Conservation (phyloP, 306 rosid species). For the Vigna hirtella region DNA sequence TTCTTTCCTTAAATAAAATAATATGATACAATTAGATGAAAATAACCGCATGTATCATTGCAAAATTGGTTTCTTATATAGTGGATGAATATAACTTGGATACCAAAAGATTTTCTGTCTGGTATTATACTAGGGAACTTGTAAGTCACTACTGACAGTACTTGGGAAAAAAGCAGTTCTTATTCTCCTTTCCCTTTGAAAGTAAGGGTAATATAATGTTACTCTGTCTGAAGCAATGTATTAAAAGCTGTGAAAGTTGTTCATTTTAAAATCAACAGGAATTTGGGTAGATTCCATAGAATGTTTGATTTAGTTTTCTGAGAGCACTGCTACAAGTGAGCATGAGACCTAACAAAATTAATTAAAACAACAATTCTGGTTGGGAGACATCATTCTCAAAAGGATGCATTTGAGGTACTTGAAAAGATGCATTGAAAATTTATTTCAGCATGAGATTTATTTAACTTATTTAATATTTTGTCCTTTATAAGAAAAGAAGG, state of each 20-base stretch:
- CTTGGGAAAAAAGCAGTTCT: background rate
- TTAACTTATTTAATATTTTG: background rate
- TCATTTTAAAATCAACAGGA: background rate
- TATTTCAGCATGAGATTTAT: background rate
- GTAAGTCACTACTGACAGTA: background rate
- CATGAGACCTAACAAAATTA: background rate
- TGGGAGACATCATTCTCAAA: background rate
- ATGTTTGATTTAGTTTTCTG: background rate
- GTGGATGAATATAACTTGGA: background rate
- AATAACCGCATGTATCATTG: too few species aligned
- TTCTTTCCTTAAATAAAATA: too few species aligned
- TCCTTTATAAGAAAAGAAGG: background rate
- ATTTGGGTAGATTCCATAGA: background rate
- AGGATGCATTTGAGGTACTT: background rate
- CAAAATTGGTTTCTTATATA: too few species aligned
- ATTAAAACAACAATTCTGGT: background rate
- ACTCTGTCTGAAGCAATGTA: background rate
- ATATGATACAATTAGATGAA: too few species aligned
- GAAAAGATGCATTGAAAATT: background rate
- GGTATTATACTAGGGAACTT: background rate
- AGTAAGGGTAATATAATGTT: background rate
- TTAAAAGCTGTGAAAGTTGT: background rate
- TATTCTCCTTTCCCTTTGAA: background rate
- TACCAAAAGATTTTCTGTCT: background rate
- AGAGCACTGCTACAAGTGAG: background rate